These are phyloP conservation scores for Actinidia chinensis DNA, from an alignment of 179 eudicot species.

Conservation along the genomic window DNA sequence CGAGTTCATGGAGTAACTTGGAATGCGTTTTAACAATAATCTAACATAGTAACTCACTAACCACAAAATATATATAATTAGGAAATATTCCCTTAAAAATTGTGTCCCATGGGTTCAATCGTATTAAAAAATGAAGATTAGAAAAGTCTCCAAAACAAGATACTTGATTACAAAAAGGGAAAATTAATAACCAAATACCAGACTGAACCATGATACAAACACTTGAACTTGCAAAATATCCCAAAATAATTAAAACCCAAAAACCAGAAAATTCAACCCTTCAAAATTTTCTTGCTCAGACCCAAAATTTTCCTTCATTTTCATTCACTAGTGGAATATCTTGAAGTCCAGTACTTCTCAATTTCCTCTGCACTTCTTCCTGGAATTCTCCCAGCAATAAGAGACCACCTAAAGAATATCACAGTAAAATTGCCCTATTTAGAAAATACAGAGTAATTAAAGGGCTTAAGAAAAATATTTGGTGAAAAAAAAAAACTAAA, in stretches of 20 bases:
- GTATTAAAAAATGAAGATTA: too few relatives aligned
- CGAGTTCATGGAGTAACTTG: too few relatives aligned
- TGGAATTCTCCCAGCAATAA: conserved; percentile 58
- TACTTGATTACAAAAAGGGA: not conserved
- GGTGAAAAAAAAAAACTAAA: not conserved
- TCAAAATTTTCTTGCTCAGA: conserved; percentile 14
- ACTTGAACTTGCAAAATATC: not conserved
- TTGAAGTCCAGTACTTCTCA: conserved; percentile 40
- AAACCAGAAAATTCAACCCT: not conserved
- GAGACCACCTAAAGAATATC: conserved; percentile 36
- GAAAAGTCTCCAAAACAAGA: too few relatives aligned
- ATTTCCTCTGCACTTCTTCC: conserved; percentile 57
- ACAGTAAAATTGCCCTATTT: not conserved
- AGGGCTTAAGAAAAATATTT: not conserved
- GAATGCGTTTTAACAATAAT: too few relatives aligned
- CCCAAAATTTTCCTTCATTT: conserved; percentile 1
- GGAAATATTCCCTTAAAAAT: too few relatives aligned
- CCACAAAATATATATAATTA: too few relatives aligned
- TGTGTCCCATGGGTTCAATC: too few relatives aligned
- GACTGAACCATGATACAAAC: not conserved
- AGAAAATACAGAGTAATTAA: not conserved
- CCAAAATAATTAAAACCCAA: not conserved
- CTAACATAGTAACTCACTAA: too few relatives aligned
- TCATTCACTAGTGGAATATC: conserved; percentile 26
- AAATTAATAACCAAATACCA: conserved; percentile 6